Evolutionary conservation across 2,329 filamentous ascomycete genomes (phyloP).

Genomic region (Alternaria metachromatica): DNA sequence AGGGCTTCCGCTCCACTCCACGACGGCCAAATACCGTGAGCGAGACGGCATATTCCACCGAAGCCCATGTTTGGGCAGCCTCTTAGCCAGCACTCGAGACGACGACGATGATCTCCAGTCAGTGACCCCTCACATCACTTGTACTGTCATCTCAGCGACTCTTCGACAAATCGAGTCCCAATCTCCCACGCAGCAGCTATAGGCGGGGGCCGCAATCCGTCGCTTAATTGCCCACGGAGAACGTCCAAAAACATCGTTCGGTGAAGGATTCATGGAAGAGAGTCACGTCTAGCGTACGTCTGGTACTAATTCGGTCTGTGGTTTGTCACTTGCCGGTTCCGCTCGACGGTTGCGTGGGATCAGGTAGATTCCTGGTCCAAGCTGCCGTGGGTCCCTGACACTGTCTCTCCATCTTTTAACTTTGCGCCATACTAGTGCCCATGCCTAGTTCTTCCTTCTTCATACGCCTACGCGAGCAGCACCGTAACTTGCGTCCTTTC

Average conservation of each 20-base stretch:
- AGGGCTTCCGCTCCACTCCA: background rate
- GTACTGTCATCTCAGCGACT: slow-evolving; percentile 12
- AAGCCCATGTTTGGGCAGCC: background rate
- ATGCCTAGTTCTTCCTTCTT: slow-evolving; percentile 5
- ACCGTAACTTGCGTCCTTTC: slow-evolving; percentile 20
- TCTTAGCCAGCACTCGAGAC: background rate
- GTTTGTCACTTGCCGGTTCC: slow-evolving; percentile 16
- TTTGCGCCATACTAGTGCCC: slow-evolving; percentile 11
- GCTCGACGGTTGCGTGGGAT: slow-evolving; percentile 19
- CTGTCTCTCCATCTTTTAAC: slow-evolving; percentile 8
- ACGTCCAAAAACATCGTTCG: background rate
- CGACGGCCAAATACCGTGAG: slow-evolving; percentile 1
- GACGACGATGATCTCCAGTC: background rate
- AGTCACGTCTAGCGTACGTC: slow-evolving; percentile 4
- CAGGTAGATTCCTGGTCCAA: slow-evolving; percentile 33
- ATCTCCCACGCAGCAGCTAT: slow-evolving; percentile 20
- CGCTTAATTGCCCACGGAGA: slow-evolving; percentile 6
- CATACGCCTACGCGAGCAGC: slow-evolving; percentile 15
- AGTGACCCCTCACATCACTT: slow-evolving; percentile 1
- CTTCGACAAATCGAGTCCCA: slow-evolving; percentile 4
- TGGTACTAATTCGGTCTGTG: slow-evolving; percentile 5
- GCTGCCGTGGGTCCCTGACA: slow-evolving; percentile 20
- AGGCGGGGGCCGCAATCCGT: slow-evolving; percentile 10
- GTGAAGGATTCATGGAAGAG: slow-evolving; percentile 1
- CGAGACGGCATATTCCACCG: background rate